phyloP scores from a whole-genome alignment of 1,284 basidiomycete genomes.

The Anthracocystis walkeri region DNA sequence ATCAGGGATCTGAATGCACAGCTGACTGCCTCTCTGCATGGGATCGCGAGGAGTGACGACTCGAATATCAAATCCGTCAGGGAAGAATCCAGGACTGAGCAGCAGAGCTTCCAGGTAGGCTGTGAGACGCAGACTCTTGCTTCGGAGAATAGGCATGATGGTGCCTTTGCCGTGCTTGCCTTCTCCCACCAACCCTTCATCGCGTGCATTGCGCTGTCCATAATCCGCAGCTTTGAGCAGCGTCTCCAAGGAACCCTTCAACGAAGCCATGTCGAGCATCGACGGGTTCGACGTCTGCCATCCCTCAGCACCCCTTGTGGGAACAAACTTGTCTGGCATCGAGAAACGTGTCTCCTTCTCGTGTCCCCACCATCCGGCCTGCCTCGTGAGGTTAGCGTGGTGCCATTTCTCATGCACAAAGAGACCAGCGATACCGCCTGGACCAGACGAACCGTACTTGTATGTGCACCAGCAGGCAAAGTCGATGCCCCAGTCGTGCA shows the following conservation, averaged over 20 bases:
- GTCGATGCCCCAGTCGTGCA: slow-evolving; percentile 94
- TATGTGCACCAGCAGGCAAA: slow-evolving; percentile 78
- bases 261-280: slow-evolving; percentile 76
- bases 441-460: slow-evolving; percentile 90
- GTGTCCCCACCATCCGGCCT: slow-evolving; percentile 98
- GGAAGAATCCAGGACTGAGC: slow-evolving; percentile 51
- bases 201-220: slow-evolving; percentile 11
- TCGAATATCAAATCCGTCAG: slow-evolving; percentile 44
- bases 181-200: slow-evolving; percentile 7
- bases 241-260: slow-evolving; percentile 64
- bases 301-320: slow-evolving; percentile 89
- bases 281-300: slow-evolving; percentile 96
- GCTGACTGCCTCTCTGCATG: slow-evolving; percentile 58
- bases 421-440: slow-evolving; percentile 92
- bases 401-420: slow-evolving; percentile 83
- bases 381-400: slow-evolving; percentile 72
- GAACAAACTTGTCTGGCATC: slow-evolving; percentile 86
- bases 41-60: slow-evolving; percentile 62
- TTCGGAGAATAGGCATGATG: slow-evolving; percentile 60
- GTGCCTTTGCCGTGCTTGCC: slow-evolving; percentile 50
- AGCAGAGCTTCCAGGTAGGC: slow-evolving; percentile 62
- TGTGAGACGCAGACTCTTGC: slow-evolving; percentile 58
- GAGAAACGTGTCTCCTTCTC: slow-evolving; percentile 85
- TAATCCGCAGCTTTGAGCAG: slow-evolving; percentile 38
- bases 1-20: slow-evolving; percentile 60